These are phyloP conservation scores for Populus hybrid DNA, from an alignment of 441 rosid species.

Conservation along the genomic window DNA sequence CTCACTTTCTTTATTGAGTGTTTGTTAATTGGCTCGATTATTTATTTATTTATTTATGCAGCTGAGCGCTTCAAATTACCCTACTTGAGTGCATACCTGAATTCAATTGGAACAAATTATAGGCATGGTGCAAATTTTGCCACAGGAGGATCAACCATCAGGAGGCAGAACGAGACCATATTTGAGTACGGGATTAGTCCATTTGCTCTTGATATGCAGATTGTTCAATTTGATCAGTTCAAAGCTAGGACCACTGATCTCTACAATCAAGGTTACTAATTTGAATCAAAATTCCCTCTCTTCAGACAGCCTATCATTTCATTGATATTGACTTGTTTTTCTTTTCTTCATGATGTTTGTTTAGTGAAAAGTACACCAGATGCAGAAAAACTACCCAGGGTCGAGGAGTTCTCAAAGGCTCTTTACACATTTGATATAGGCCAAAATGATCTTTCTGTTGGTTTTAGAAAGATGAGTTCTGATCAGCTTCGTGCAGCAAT, in stretches of 20 bases:
- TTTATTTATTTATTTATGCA: slow-evolving; percentile 27
- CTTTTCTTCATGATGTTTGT: not conserved
- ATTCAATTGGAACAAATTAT: slow-evolving; percentile 70
- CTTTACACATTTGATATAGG: slow-evolving; percentile 91
- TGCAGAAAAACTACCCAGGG: slow-evolving; percentile 61
- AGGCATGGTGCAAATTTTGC: slow-evolving; percentile 89
- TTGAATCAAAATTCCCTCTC: not conserved
- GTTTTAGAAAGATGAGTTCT: slow-evolving; percentile 57
- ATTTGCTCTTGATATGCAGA: slow-evolving; percentile 79
- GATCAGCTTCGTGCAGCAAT: slow-evolving; percentile 70
- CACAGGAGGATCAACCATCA: slow-evolving; percentile 82
- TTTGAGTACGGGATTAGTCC: slow-evolving; percentile 70
- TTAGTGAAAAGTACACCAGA: slow-evolving; percentile 47
- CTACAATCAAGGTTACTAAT: slow-evolving; percentile 39
- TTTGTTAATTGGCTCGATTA: not conserved
- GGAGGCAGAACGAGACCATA: slow-evolving; percentile 66
- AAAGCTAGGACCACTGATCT: slow-evolving; percentile 50
- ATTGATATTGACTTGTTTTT: not conserved
- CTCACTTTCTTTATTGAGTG: not conserved
- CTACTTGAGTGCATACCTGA: slow-evolving; percentile 74
- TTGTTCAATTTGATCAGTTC: slow-evolving; percentile 59
- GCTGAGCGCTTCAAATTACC: slow-evolving; percentile 75
- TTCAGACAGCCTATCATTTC: not conserved
- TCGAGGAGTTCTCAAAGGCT: slow-evolving; percentile 76
- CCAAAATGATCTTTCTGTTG: slow-evolving; percentile 88